Evolutionary conservation across 306 rosid species (phyloP), one percentile per base, ranked within the genome.

Genomic region (Adenanthera pavonina): DNA sequence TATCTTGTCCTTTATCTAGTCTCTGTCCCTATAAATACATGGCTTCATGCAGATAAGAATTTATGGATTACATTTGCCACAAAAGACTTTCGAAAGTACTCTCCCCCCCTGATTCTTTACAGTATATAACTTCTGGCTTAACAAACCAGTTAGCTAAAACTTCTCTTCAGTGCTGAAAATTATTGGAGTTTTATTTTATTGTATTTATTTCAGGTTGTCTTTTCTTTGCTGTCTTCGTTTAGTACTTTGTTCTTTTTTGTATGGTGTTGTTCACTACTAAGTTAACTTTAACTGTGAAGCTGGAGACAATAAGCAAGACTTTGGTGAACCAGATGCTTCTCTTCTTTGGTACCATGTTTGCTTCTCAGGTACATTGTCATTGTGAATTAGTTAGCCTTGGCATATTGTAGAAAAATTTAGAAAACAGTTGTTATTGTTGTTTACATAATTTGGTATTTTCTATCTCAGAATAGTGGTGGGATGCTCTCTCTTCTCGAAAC

Each of bases 261-360:
- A 61, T 80, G 67, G 35, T 34, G 44, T 72, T 77, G 84, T 84
- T 71, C 62, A 34, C 75, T 87, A 87, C 88, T 81, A 56, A 59
- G 83, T 87, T 78, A 78, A 79, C 53, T 82, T 84, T 82, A 84
- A 81, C 77, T 69, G 66, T 93, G 97, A 87, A 95, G 99, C 99
- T 96, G 72, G 98, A 95, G 90, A 92, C 97, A 61, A 87, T 93
- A 87, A 92, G 92, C 91, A 93, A 95, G 91, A 89, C 89, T 33
- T 78, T 95, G 94, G 99, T 95, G 93, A 95, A 95, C 89, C 96
- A 95, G 93, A 93, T 92, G 99, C 97, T 95, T 69, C 93, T 91
- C 73, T 90, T 90, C 83, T 93, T 93, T 52, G 99, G 98, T 69
- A 82, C 86, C 82, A 78, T 92, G 85, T 95, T 95, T 93, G 97